Conservation (phyloP, 2,329 filamentous ascomycete species). For the Ceratocystis albifundus region DNA sequence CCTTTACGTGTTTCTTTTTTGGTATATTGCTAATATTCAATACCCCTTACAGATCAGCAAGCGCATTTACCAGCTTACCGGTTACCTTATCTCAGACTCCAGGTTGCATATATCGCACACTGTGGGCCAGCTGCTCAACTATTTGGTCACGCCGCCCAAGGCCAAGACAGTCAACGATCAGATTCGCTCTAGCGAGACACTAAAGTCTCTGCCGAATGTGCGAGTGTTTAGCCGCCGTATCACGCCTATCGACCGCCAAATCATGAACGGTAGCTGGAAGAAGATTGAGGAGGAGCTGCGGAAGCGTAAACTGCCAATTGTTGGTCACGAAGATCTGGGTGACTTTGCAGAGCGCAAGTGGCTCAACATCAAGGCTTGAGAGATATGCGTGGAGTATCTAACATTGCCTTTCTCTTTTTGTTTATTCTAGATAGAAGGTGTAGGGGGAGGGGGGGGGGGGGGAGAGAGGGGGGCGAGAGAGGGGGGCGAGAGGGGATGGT, state of each 20-base stretch:
- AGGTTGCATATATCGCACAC: constrained; percentile 47
- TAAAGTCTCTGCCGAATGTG: constrained; percentile 55
- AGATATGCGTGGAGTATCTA: background rate
- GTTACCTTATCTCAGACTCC: constrained; percentile 60
- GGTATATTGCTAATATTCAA: constrained; percentile 22
- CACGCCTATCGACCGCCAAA: constrained; percentile 61
- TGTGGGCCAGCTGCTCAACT: constrained; percentile 43
- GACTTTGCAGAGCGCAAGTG: constrained; percentile 37
- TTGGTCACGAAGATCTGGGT: constrained; percentile 34
- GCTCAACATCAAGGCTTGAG: constrained; percentile 33
- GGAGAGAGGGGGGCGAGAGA: background rate
- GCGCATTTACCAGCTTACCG: constrained; percentile 69
- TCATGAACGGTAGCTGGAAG: constrained; percentile 64
- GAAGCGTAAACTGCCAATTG: constrained; percentile 49
- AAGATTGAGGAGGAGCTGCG: constrained; percentile 59
- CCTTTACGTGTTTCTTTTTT: background rate
- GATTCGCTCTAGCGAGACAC: constrained; percentile 38
- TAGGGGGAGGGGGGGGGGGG: background rate
- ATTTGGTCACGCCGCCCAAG: constrained; percentile 44
- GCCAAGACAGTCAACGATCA: constrained; percentile 52
- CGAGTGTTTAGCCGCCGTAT: constrained; percentile 52
- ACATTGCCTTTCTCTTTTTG: background rate
- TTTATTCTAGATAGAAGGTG: background rate
- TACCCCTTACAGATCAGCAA: constrained; percentile 56
- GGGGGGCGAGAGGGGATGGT: background rate